Percentiles rank a stretch among this genome's conserved stretches.
Evolutionary conservation across 805 yeast genomes (phyloP).

Genomic region (Saccharomyces cerevisiae): DNA sequence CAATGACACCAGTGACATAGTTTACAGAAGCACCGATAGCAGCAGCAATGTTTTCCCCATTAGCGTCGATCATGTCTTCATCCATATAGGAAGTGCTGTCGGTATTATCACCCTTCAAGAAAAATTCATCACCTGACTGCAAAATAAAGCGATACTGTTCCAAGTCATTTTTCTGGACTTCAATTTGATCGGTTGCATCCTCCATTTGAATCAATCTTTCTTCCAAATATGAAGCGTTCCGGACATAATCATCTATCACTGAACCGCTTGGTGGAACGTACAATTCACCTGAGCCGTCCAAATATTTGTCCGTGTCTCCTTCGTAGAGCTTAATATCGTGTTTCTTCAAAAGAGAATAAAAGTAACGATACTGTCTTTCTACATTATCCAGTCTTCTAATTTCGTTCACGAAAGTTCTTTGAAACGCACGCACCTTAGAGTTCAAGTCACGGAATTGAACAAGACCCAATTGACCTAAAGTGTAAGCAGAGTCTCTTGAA

Average conservation of each 20-base stretch:
- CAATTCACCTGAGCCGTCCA: conserved; percentile 24
- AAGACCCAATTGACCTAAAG: conserved; percentile 77
- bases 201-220: conserved; percentile 63
- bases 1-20: conserved; percentile 59
- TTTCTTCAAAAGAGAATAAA: conserved; percentile 42
- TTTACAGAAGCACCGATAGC: conserved; percentile 32
- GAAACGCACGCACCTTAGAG: conserved; percentile 71
- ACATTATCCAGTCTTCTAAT: conserved; percentile 74
- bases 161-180: conserved; percentile 46
- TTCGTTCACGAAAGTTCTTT: conserved; percentile 84
- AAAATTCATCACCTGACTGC: conserved; percentile 42
- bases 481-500: conserved; percentile 75
- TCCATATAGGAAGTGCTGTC: conserved; percentile 6
- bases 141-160: conserved; percentile 53
- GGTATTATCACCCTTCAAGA: conserved; percentile 22
- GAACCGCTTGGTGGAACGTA: conserved; percentile 37
- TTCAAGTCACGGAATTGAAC: conserved; percentile 89
- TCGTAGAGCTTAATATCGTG: conserved; percentile 36
- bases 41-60: conserved; percentile 15
- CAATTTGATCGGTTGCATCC: conserved; percentile 57
- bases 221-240: conserved; percentile 60
- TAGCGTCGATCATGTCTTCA: conserved; percentile 4
- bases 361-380: conserved; percentile 71
- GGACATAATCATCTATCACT: conserved; percentile 63
- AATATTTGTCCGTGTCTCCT: conserved; percentile 6